Evolutionary conservation across 371 early-diverging fungal species (phyloP), one percentile per base, ranked within the genome.

Genomic region (Massospora cicadina): DNA sequence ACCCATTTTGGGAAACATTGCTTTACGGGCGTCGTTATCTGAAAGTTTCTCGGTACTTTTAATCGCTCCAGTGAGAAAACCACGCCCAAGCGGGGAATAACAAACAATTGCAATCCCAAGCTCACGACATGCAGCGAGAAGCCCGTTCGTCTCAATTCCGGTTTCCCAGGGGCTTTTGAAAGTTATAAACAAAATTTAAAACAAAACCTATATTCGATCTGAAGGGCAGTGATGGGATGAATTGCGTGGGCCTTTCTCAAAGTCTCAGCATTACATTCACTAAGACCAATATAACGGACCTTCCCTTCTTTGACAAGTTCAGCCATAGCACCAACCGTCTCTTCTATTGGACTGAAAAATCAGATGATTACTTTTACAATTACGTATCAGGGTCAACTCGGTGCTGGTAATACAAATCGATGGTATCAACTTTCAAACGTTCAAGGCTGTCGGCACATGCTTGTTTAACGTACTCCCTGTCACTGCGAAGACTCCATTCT

Each of bases 41-140:
- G 66, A 71, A 23, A 82, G 62, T 33, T 81, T 80, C 23, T 77
- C 76, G 23, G 29, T 5, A n/a, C n/a, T n/a, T n/a, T 60, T 33
- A 2, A 65, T 63, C 26, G 65, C 32, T 30, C 81, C 82, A 1
- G 79, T 78, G 43, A 82, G 66, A 53, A 85, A 77, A 12, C 82
- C 85, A 30, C 81, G 75, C 10, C 85, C 85, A 0, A 85, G 69
- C n/a, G n/a, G n/a, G n/a, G n/a, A n/a, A n/a, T n/a, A n/a, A n/a
- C n/a, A n/a, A n/a, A n/a, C n/a, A n/a, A 85, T 68, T 5, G 78
- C 74, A 54, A 85, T 74, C n/a, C 82, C 79, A 21, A 82, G 74
- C 63, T 82, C 80, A n/a, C 78, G 70, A 60, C 80, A 78, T n/a
- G 60, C 60, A 21, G 29, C 60, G 3, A 60, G 29, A 13, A 60